Base-by-base conservation (phyloP, 345 rosid species). In the Populus euphratica region DNA sequence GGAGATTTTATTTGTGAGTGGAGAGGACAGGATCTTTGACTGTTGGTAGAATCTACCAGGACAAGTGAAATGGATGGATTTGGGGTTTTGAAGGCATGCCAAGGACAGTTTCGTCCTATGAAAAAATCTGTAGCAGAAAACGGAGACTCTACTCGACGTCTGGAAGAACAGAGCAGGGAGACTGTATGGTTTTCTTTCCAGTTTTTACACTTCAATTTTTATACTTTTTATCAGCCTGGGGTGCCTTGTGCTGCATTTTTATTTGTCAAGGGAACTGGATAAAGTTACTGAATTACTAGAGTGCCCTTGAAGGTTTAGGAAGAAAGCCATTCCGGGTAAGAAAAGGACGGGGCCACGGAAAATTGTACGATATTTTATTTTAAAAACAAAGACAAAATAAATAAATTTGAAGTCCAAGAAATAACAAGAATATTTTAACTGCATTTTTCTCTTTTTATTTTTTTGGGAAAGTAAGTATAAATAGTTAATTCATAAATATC, bases 11-110 rank as follows among this genome's bases (percentile, higher is more conserved):
- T 59, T 10, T 59, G 52, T 12, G 4, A 59, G 73, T 25, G 31
- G 72, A 78, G 13, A 59, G 25, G 29, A 62, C 76, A 79, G 85
- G 83, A 85, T 85, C 89, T 87, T 90, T 85, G 93, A 88, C 88
- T 77, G 81, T 21, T 44, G 82, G 66, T 72, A 85, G 91, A 87
- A 86, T 81, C 85, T 77, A 38, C 11, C 54, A 49, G 75, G 79
- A 73, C 56, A 72, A 41, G 56, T 36, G 25, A 25, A 62, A 39
- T 38, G 69, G 69, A 41, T 44, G n/a, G 14, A 21, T 54, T 21
- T 43, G 80, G 4, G 75, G 59, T 70, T 82, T 76, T 5, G 12
- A 9, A 63, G 56, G 13, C 2, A 7, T 11, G 8, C 5, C 13
- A 64, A 83, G 86, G 83, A 84, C 39, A 83, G 73, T 68, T 73